Evolutionary conservation across 2,329 filamentous ascomycete genomes (phyloP).

Genomic region (Fusarium vanettenii): DNA sequence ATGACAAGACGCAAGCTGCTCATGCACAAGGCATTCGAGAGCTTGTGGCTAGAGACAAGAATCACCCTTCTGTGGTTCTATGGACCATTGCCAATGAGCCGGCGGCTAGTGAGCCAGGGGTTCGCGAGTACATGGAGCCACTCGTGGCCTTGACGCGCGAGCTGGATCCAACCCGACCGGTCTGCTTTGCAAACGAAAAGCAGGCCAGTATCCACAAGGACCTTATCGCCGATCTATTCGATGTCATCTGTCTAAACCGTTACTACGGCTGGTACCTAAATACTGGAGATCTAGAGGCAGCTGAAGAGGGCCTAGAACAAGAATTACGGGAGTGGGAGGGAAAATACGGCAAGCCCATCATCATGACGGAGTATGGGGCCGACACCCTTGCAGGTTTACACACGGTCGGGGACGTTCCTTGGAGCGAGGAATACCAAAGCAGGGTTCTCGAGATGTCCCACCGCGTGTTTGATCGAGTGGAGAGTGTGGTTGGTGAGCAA

Average conservation of each 20-base stretch:
- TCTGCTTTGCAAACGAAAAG: slow-evolving; percentile 19
- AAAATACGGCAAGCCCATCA: slow-evolving; percentile 22
- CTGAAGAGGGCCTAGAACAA: slow-evolving; percentile 12
- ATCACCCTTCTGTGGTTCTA: slow-evolving; percentile 23
- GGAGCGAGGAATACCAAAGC: slow-evolving; percentile 33
- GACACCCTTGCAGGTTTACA: slow-evolving; percentile 19
- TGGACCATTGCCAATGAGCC: slow-evolving; percentile 27
- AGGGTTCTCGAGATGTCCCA: slow-evolving; percentile 27
- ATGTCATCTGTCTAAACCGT: slow-evolving; percentile 21
- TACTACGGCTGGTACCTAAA: slow-evolving; percentile 28
- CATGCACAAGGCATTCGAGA: slow-evolving; percentile 20
- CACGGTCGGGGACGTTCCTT: slow-evolving; percentile 23
- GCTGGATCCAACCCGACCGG: slow-evolving; percentile 16
- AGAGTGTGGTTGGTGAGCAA: slow-evolving; percentile 28
- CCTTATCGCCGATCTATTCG: slow-evolving; percentile 18
- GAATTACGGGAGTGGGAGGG: slow-evolving; percentile 9
- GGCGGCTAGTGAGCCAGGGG: slow-evolving; percentile 11
- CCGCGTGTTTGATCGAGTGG: slow-evolving; percentile 26
- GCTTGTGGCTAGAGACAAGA: slow-evolving; percentile 22
- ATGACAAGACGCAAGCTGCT: slow-evolving; percentile 3
- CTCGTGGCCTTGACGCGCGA: slow-evolving; percentile 4
- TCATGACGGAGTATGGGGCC: slow-evolving; percentile 23
- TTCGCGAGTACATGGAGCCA: slow-evolving; percentile 16
- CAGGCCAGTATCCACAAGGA: slow-evolving; percentile 6
- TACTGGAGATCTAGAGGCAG: slow-evolving; percentile 12